phyloP scores from a whole-genome alignment of 192 early-diverging fungal species.

The Kickxella alabastrina region DNA sequence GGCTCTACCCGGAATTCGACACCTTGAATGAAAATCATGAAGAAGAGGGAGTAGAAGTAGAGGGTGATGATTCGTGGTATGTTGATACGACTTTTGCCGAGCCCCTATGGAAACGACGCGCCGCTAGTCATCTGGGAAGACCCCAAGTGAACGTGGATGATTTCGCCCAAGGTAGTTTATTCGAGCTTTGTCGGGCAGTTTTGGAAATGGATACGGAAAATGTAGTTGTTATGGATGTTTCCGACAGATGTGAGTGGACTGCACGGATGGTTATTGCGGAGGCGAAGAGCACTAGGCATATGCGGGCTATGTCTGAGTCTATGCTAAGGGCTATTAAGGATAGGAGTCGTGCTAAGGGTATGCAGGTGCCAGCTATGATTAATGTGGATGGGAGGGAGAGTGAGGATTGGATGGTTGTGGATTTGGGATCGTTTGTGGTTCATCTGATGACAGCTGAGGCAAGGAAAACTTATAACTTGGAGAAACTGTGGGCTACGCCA shows the following conservation, averaged over 20 bases:
- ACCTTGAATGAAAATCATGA: not conserved
- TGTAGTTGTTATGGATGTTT: constrained; percentile 26
- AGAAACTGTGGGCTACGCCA: constrained; percentile 27
- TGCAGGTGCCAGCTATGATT: not conserved
- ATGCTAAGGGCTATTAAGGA: constrained; percentile 40
- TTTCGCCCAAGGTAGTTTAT: constrained; percentile 17
- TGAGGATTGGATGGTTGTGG: constrained; percentile 50
- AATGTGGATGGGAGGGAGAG: constrained; percentile 48
- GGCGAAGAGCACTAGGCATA: constrained; percentile 47
- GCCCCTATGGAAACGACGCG: constrained; percentile 43
- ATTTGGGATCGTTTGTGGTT: constrained; percentile 39
- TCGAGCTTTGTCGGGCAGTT: constrained; percentile 28
- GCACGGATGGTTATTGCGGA: constrained; percentile 25
- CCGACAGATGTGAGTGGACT: constrained; percentile 40
- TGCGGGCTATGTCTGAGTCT: constrained; percentile 43
- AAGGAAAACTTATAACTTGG: constrained; percentile 28
- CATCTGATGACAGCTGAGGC: constrained; percentile 50
- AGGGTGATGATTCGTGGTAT: constrained; percentile 47
- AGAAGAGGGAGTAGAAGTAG: not conserved
- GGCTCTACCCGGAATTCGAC: constrained; percentile 37
- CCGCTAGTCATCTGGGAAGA: constrained; percentile 15
- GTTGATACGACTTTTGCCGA: constrained; percentile 22
- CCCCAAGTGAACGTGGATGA: not conserved
- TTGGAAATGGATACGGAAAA: constrained; percentile 16
- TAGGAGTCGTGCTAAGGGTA: constrained; percentile 13